Evolutionary conservation across 2,329 filamentous ascomycete genomes (phyloP).

Genomic region (Claviceps quebecensis): DNA sequence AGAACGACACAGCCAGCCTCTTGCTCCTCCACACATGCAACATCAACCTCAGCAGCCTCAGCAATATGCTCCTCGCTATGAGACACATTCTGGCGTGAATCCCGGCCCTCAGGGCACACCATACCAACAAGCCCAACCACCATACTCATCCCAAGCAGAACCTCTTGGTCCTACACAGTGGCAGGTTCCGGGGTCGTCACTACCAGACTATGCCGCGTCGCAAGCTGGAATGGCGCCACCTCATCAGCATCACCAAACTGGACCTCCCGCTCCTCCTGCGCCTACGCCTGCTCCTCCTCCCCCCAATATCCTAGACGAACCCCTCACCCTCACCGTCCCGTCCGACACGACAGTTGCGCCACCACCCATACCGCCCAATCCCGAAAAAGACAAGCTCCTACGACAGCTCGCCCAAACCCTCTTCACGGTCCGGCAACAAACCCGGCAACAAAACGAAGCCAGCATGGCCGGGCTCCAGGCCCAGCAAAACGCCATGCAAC

Average conservation of each 20-base stretch:
- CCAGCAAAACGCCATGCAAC: conserved; percentile 64
- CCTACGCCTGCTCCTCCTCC: conserved; percentile 22
- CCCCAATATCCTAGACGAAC: conserved; percentile 42
- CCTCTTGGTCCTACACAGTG: conserved; percentile 10
- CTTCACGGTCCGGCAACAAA: conserved; percentile 52
- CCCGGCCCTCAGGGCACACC: not conserved
- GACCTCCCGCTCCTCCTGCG: conserved; percentile 10
- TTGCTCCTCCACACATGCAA: conserved; percentile 6
- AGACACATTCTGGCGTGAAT: not conserved
- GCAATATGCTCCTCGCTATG: conserved; percentile 3
- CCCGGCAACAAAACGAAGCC: conserved; percentile 56
- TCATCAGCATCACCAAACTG: conserved; percentile 6
- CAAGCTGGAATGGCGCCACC: conserved; percentile 3
- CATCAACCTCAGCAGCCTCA: conserved; percentile 6
- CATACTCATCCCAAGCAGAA: not conserved
- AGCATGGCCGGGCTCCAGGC: conserved; percentile 63
- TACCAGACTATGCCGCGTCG: conserved; percentile 5
- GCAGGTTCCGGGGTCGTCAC: conserved; percentile 9
- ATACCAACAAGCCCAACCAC: not conserved
- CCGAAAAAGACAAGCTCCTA: conserved; percentile 81
- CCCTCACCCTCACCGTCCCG: conserved; percentile 36
- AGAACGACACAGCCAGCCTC: conserved; percentile 5
- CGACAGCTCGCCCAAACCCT: conserved; percentile 60
- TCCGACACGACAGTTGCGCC: conserved; percentile 41
- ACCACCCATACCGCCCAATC: conserved; percentile 86